Conservation (phyloP, 202 grass and related monocot species). For the Setaria italica region DNA sequence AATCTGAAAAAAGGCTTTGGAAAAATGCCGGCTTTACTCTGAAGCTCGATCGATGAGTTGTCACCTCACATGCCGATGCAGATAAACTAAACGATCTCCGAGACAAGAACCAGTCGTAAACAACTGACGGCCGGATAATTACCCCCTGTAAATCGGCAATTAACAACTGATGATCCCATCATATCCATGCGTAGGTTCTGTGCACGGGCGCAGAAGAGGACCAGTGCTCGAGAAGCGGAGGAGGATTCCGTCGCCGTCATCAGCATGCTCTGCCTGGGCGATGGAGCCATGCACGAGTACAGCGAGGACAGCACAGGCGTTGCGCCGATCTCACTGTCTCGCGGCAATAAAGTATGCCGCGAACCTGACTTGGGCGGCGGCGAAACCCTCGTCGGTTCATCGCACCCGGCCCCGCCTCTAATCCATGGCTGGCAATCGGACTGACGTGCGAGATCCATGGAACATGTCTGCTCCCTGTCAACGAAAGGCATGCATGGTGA, state of each 20-base stretch:
- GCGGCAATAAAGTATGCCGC: constrained; percentile 26
- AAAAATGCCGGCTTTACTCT: background rate
- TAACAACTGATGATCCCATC: background rate
- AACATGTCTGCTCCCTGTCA: constrained; percentile 7
- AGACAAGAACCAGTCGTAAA: constrained; percentile 14
- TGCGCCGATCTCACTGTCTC: constrained; percentile 36
- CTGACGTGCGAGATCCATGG: constrained; percentile 32
- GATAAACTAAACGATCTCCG: constrained; percentile 30
- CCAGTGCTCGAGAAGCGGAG: background rate
- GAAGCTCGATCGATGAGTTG: constrained; percentile 29
- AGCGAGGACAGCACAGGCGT: constrained; percentile 22
- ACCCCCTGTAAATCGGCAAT: background rate
- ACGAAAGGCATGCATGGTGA: background rate
- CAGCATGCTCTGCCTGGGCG: background rate
- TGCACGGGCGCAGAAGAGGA: background rate
- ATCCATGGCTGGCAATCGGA: constrained; percentile 26
- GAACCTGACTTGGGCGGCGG: constrained; percentile 20
- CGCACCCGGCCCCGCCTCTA: background rate
- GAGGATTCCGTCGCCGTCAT: background rate
- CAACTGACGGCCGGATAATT: background rate
- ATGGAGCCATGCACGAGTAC: background rate
- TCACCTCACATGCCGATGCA: constrained; percentile 37
- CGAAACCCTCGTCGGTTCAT: constrained; percentile 29
- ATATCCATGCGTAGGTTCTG: constrained; percentile 9
- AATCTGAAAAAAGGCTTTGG: background rate